A percentile compares a stretch with the other conserved stretches of the same genome.
phyloP scores from a whole-genome alignment of 2,329 filamentous ascomycete species.

The Diplodia mutila region DNA sequence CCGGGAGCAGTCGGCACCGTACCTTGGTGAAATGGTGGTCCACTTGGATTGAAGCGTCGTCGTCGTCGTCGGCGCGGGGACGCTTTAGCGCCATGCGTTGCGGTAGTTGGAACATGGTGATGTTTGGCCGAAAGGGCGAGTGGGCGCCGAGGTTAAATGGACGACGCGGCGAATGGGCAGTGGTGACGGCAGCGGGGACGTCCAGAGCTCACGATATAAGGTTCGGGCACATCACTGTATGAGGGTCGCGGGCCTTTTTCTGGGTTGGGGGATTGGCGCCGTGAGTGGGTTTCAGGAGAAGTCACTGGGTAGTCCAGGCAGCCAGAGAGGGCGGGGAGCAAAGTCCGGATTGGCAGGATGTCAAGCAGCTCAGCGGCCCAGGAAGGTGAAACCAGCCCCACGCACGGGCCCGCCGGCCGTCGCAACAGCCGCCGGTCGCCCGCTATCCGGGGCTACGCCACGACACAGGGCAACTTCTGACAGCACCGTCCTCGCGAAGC shows the following conservation, averaged over 20 bases:
- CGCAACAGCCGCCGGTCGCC: background rate
- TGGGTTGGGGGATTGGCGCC: slow-evolving; percentile 10
- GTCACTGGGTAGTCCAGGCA: slow-evolving; percentile 17
- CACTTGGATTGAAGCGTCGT: background rate
- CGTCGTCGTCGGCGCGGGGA: slow-evolving; percentile 15
- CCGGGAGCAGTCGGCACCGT: background rate
- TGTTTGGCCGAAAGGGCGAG: background rate
- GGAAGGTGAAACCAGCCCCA: slow-evolving; percentile 18
- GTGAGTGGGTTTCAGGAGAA: slow-evolving; percentile 17
- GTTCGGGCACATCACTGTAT: slow-evolving; percentile 20
- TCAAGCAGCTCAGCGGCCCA: slow-evolving; percentile 12
- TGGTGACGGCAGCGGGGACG: slow-evolving; percentile 4
- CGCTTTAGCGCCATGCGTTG: slow-evolving; percentile 19
- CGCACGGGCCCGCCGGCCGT: background rate
- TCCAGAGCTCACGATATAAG: slow-evolving; percentile 22
- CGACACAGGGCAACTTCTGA: background rate
- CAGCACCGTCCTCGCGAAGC: background rate
- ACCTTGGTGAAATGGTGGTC: slow-evolving; percentile 11
- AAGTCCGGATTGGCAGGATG: slow-evolving; percentile 15
- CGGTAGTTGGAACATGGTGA: slow-evolving; percentile 21
- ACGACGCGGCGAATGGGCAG: background rate
- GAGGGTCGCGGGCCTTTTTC: slow-evolving; percentile 2
- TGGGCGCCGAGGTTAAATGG: slow-evolving; percentile 9
- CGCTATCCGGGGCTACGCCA: background rate
- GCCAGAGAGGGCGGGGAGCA: slow-evolving; percentile 9